Base-by-base conservation (phyloP, 2,329 filamentous ascomycete species). In the Aureobasidium sp. region DNA sequence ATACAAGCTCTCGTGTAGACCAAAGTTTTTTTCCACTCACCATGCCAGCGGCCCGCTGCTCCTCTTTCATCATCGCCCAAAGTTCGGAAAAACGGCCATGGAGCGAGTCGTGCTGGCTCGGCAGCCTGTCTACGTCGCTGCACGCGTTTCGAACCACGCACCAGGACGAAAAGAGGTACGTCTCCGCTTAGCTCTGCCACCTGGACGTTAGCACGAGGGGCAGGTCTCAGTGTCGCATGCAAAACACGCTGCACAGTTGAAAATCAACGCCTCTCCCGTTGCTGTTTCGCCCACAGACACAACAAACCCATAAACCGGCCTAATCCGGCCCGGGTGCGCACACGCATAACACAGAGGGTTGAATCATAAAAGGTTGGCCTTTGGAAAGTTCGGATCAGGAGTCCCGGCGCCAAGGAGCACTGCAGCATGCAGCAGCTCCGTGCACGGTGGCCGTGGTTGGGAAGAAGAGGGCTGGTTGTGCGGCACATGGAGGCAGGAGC, bases 21-120 rank as follows among this genome's bases (percentile, higher is more conserved):
- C 57, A 42, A 50, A 59, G 36, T 30, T 10, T 50, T 37, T 50
- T 39, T 36, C 25, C 21, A 21, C 30, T 16, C 25, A 39, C 9
- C 36, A n/a, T 48, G 37, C 44, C 21, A n/a, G 42, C 54, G 54
- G 54, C 30, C 54, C 54, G 54, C 44, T n/a, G 34, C 36, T 41
- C 57, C 45, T 59, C 57, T 59, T 59, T n/a, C 57, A 59, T 50
- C 57, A 59, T 50, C 39, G 57, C 27, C 57, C 44, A 29, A 16
- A 25, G n/a, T 25, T 41, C 57, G 57, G 57, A 9, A 42, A 59
- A 49, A 50, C 57, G 57, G 57, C n/a, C 45, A n/a, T 8, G 3
- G 5, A 34, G 34, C 54, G 54, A 47, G 44, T 59, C 54, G 54
- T 32, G 42, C 47, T 25, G 55, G 34, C 45, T 41, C 44, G 55